Evolutionary conservation across 2,329 filamentous ascomycete genomes (phyloP).

Genomic region (Fusarium zealandicum): DNA sequence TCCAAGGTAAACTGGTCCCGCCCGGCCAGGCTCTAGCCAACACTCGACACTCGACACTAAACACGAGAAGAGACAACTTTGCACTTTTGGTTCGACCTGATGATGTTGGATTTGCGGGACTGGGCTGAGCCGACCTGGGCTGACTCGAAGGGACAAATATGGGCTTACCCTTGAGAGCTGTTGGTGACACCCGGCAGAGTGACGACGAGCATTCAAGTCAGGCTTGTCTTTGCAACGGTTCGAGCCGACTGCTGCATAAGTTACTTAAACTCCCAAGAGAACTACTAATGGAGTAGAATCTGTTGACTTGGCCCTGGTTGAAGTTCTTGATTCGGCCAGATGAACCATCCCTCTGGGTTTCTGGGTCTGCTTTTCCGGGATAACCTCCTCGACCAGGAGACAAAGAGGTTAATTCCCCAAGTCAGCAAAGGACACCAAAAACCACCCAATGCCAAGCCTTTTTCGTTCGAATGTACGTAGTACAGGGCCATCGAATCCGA

Average conservation of each 20-base stretch:
- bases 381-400: neutral
- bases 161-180: neutral
- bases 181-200: conserved; percentile 13
- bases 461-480: conserved; percentile 6
- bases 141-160: too few relatives aligned
- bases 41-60: conserved; percentile 2
- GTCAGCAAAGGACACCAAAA: conserved; percentile 12
- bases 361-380: neutral
- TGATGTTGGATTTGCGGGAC: neutral
- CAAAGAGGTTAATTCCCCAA: conserved; percentile 3
- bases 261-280: neutral
- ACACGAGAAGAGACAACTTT: conserved; percentile 14
- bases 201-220: too few relatives aligned
- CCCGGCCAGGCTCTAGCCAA: conserved; percentile 13
- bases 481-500: conserved; percentile 3
- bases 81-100: conserved; percentile 7
- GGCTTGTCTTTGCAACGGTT: neutral
- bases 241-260: neutral
- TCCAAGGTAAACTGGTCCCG: conserved; percentile 4
- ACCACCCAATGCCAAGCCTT: conserved; percentile 8
- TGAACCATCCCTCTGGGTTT: conserved; percentile 22
- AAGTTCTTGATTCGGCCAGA: neutral
- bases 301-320: neutral
- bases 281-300: neutral
- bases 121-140: conserved; percentile 16